Evolutionary conservation across 2,329 filamentous ascomycete species (phyloP).

Genomic region (Phialocephala sp.): DNA sequence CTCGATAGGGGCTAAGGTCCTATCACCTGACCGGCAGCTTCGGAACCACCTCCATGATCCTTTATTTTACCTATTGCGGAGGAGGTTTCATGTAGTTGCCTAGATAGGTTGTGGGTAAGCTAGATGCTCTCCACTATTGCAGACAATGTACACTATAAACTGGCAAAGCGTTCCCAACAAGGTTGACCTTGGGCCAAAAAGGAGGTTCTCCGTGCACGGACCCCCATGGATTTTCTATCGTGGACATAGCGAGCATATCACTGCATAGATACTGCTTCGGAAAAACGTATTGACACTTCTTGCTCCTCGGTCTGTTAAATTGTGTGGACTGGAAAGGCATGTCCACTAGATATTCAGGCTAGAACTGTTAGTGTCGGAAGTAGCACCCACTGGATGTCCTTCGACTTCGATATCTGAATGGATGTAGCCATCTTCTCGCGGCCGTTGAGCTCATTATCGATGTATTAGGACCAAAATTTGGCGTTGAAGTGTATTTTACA

Average conservation of each 20-base stretch:
- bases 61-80: neutral
- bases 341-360: too few relatives aligned
- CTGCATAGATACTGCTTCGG: neutral
- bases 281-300: neutral
- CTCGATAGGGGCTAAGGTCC: neutral
- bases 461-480: too few relatives aligned
- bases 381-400: too few relatives aligned
- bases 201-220: neutral
- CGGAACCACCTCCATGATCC: neutral
- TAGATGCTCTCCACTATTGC: neutral
- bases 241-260: neutral
- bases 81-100: neutral
- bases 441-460: too few relatives aligned
- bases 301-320: too few relatives aligned
- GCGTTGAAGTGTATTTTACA: neutral
- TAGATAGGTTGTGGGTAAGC: neutral
- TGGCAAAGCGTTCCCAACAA: neutral
- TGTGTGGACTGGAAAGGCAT: too few relatives aligned
- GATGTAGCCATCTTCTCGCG: too few relatives aligned
- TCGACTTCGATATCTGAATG: too few relatives aligned
- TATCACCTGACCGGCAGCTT: constrained; percentile 4
- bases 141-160: neutral
- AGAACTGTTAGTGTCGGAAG: too few relatives aligned
- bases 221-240: neutral
- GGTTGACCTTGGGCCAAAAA: neutral